Percentiles rank a stretch among this genome's conserved stretches.
These are phyloP conservation scores for Amanita exitialis DNA, from an alignment of 768 basidiomycete species.

Conservation along the genomic window DNA sequence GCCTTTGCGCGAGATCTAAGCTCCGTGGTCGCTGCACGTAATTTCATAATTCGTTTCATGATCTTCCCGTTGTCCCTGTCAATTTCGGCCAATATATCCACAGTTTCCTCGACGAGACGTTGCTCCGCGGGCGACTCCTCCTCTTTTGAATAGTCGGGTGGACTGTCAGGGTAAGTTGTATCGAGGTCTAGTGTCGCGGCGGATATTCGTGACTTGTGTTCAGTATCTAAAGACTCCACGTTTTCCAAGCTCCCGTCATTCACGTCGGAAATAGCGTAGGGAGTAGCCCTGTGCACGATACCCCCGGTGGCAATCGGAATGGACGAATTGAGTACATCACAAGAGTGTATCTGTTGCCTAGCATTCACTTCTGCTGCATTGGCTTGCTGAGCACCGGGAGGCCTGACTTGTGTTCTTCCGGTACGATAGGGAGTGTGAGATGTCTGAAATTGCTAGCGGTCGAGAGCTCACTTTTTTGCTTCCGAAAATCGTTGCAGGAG, in stretches of 20 bases:
- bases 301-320: background rate
- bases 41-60: slow-evolving; percentile 3
- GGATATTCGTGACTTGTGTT: background rate
- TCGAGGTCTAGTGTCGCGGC: background rate
- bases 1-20: slow-evolving; percentile 7
- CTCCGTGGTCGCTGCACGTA: slow-evolving; percentile 5
- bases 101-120: slow-evolving; percentile 8
- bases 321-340: background rate
- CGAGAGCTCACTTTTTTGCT: background rate
- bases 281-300: background rate
- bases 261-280: background rate
- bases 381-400: background rate
- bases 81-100: slow-evolving; percentile 11
- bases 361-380: too few species aligned
- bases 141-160: slow-evolving; percentile 4
- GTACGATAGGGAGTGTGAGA: background rate
- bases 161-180: slow-evolving; percentile 10
- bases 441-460: background rate
- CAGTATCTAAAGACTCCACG: background rate
- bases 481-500: slow-evolving; percentile 8
- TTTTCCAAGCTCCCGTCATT: background rate
- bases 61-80: slow-evolving; percentile 5
- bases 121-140: slow-evolving; percentile 10
- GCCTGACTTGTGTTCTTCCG: background rate
- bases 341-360: too few species aligned